A percentile compares a stretch with the other conserved stretches of the same genome.
These are phyloP conservation scores for Wallacemonas rigidus DNA, from an alignment of 208 protist genomes.

Conservation along the genomic window DNA sequence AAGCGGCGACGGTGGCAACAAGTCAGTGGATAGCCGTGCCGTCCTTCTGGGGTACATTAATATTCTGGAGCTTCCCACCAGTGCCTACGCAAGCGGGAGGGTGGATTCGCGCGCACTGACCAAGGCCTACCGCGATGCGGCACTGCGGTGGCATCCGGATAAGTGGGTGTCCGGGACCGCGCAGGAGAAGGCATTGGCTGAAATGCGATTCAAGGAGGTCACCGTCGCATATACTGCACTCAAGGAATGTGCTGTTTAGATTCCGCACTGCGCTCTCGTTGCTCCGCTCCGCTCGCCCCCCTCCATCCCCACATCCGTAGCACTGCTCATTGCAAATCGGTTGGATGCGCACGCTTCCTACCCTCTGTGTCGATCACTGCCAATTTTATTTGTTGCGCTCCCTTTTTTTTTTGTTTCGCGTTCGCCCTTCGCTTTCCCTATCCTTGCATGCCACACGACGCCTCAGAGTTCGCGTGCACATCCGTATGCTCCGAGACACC, in stretches of 20 bases:
- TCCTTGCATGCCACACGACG: neutral
- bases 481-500: no score
- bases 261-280: no score
- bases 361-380: neutral
- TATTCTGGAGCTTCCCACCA: conserved; percentile 31
- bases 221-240: conserved; percentile 72
- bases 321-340: no score
- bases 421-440: neutral
- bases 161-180: conserved; percentile 61
- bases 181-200: conserved; percentile 56
- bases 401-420: conserved; percentile 3
- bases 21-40: neutral
- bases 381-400: neutral
- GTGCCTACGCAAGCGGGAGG: conserved; percentile 16
- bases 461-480: no score
- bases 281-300: no score
- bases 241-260: conserved; percentile 32
- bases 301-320: no score
- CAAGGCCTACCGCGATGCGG: conserved; percentile 85
- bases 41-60: conserved; percentile 21
- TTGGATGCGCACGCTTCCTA: conserved; percentile 2
- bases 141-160: conserved; percentile 90
- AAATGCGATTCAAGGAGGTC: conserved; percentile 86
- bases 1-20: neutral
- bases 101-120: conserved; percentile 54